phyloP scores from a whole-genome alignment of 1,284 basidiomycete species.

The Microbotryomycetes sp. region DNA sequence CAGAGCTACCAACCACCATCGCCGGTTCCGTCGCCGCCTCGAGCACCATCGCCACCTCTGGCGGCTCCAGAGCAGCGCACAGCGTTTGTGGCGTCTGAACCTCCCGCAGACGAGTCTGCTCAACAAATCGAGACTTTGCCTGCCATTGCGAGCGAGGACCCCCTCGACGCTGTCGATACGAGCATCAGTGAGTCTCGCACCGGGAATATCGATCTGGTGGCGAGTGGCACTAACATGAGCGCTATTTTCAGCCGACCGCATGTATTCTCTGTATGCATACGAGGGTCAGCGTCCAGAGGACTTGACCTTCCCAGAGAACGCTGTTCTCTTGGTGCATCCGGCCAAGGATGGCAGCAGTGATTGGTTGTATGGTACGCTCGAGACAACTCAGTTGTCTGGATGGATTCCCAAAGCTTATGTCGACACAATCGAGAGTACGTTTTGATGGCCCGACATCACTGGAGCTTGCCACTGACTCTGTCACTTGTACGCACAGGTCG shows the following conservation, averaged over 20 bases:
- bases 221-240: neutral
- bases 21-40: constrained; percentile 12
- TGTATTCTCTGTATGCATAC: constrained; percentile 69
- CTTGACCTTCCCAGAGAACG: constrained; percentile 75
- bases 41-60: constrained; percentile 3
- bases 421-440: constrained; percentile 62
- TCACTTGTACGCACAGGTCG: constrained; percentile 42
- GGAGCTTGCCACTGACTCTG: neutral
- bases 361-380: constrained; percentile 83
- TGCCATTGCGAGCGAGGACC: constrained; percentile 47
- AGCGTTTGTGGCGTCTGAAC: constrained; percentile 52
- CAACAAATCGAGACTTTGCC: constrained; percentile 56
- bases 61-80: constrained; percentile 36
- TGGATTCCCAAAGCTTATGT: constrained; percentile 91
- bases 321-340: constrained; percentile 71
- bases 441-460: neutral
- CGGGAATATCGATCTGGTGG: constrained; percentile 34
- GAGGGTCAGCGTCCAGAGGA: constrained; percentile 79
- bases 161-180: constrained; percentile 72
- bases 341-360: constrained; percentile 60
- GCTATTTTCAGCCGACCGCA: constrained; percentile 55
- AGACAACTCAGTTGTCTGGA: constrained; percentile 63
- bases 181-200: constrained; percentile 50
- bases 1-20: constrained; percentile 54
- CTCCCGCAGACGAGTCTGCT: constrained; percentile 43